Evolutionary conservation across 1,284 basidiomycete species (phyloP), one percentile per base, ranked within the genome.

Genomic region (Naganishia liquefaciens): DNA sequence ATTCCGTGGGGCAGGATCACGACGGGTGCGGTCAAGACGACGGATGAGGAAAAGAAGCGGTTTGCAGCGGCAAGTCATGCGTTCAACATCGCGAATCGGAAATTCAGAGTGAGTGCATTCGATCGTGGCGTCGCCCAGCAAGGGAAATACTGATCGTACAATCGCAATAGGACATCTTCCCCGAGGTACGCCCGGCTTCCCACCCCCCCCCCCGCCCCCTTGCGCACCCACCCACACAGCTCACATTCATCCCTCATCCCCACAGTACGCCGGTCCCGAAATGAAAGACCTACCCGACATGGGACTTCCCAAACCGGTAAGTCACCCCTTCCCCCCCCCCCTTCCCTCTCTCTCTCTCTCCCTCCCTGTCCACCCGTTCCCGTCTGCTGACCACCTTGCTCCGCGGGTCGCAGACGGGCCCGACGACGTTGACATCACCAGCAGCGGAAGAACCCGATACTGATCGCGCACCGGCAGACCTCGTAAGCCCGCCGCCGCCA

Each of bases 11-110:
- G 3, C 58, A 79, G 77, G 62, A 93, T 96, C 85, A 97, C 93
- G 0, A 94, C 93, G 0, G 93, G 93, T 13, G 91, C 90, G 0
- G 86, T 95, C 50, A 90, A 85, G 19, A 88, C 90, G 0, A 85
- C 87, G n/a, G 86, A 88, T 54, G 81, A 83, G 5, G 89, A 95
- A 74, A 93, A 93, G 78, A 85, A 85, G 60, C 79, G 81, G 0
- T 87, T 91, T 66, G 93, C 93, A 0, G 80, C 82, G 3, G 84
- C 87, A 64, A 93, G 90, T 75, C 93, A 97, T 75, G 79, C 82
- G 0, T 95, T 89, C 86, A 97, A 97, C 76, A 73, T 93, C 47
- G 77, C 80, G 42, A 89, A 91, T 76, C 83, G 86, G 69, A 85
- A 88, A 72, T 97, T 96, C 78, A 86, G 81, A 71, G 77, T 78